Conservation (phyloP, 345 rosid species). For the Diplotaxis tenuifolia region DNA sequence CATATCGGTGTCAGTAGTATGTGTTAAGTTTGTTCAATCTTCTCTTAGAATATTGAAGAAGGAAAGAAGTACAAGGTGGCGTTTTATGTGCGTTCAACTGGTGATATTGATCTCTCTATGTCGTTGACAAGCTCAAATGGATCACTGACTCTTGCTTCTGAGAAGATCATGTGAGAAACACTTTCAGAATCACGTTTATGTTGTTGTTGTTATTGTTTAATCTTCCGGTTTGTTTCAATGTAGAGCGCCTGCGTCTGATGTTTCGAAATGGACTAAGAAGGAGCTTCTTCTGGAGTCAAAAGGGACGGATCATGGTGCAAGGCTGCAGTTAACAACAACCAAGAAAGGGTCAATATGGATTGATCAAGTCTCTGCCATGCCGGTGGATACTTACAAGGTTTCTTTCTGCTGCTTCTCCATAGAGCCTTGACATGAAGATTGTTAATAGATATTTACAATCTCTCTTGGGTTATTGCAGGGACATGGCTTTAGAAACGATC, state of each 20-base stretch:
- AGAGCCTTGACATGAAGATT: not conserved
- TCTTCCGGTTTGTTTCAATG: slow-evolving; percentile 18
- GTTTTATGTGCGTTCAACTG: slow-evolving; percentile 66
- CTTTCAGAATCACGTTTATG: slow-evolving; percentile 6
- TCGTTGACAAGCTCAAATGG: slow-evolving; percentile 72
- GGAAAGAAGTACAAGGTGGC: slow-evolving; percentile 77
- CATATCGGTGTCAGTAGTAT: not conserved
- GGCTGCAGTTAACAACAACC: slow-evolving; percentile 75
- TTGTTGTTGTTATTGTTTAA: not conserved
- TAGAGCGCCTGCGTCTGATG: slow-evolving; percentile 76
- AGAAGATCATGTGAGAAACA: slow-evolving; percentile 52
- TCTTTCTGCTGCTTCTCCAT: not conserved
- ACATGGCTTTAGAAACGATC: slow-evolving; percentile 90
- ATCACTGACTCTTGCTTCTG: slow-evolving; percentile 55
- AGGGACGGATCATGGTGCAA: slow-evolving; percentile 59
- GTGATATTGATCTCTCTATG: slow-evolving; percentile 57
- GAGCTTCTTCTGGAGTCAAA: slow-evolving; percentile 73
- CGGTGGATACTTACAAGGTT: slow-evolving; percentile 82
- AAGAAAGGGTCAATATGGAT: slow-evolving; percentile 79
- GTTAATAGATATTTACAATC: not conserved
- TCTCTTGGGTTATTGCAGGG: slow-evolving; percentile 50
- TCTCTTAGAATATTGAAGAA: slow-evolving; percentile 63
- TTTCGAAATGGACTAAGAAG: slow-evolving; percentile 72
- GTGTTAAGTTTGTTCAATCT: slow-evolving; percentile 1
- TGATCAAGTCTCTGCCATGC: slow-evolving; percentile 96